Evolutionary conservation across 257 asterid genomes (phyloP), one percentile per base, ranked within the genome.

Genomic region (Solanum neorickii): DNA sequence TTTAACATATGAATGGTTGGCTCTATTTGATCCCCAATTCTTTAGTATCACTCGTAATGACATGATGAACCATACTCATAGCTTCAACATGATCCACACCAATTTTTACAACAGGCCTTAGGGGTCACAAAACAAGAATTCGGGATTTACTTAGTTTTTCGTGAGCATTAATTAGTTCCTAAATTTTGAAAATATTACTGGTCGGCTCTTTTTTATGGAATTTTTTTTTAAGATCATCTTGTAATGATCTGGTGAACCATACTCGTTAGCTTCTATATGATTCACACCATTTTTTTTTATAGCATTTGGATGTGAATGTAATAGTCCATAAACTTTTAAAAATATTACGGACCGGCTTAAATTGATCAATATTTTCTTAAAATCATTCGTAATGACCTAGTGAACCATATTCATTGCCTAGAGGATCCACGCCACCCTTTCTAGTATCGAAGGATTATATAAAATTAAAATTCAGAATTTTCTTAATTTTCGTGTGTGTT

Each of bases 131-230:
- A 56, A 56, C 0, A 56, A 0, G 2, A 56, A 56, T 56, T 56
- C 11, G 0, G 0, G 65, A 52, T 52, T 52, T 52, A 0, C 62
- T 52, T 0, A 15, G 0, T 15, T 16, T 52, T 52, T 16, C 1
- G 1, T 5, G 60, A 9, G 47, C 2, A 16, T 52, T 42, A 10
- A 42, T 44, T 52, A 56, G 11, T 7, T 18, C 65, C 18, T 6
- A 20, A 56, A 7, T 56, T 49, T 18, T 18, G n/a, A 18, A 18
- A 56, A 56, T 56, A 18, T 56, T 56, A 18, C 1, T 18, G 0
- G 6, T 10, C 2, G n/a, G 2, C n/a, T 56, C n/a, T 1, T 56
- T 56, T 56, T 0, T n/a, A 16, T 0, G 0, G 4, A 7, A 3
- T 16, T 16, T 18, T 52, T 52, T 52, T 56, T 18, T 18, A 52